Evolutionary conservation across 2,329 filamentous ascomycete genomes (phyloP).

Genomic region (Fusarium pseudoanthophilum): DNA sequence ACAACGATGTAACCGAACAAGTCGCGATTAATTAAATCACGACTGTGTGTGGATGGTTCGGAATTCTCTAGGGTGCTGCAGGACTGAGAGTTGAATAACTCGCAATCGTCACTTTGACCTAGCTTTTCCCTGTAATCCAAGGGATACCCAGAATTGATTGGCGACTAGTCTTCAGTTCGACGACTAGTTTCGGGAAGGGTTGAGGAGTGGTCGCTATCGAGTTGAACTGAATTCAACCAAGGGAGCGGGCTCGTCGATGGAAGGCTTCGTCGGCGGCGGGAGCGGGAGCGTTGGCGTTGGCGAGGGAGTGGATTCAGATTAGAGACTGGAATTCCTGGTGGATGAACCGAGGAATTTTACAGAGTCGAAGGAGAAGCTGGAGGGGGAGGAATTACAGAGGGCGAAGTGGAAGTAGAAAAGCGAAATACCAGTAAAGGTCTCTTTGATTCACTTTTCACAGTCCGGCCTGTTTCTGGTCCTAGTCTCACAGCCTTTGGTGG

Average conservation of each 20-base stretch:
- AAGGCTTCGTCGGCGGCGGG: slow-evolving; percentile 34
- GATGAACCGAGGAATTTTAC: slow-evolving; percentile 57
- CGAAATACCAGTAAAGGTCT: slow-evolving; percentile 56
- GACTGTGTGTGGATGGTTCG: slow-evolving; percentile 1
- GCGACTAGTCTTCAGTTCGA: slow-evolving; percentile 28
- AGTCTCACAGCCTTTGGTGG: slow-evolving; percentile 44
- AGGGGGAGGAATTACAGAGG: slow-evolving; percentile 33
- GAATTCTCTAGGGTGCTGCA: slow-evolving; percentile 14
- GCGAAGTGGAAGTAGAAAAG: slow-evolving; percentile 41
- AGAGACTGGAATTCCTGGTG: slow-evolving; percentile 53
- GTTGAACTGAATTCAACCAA: slow-evolving; percentile 31
- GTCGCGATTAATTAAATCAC: slow-evolving; percentile 20
- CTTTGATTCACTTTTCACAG: slow-evolving; percentile 47
- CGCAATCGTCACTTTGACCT: slow-evolving; percentile 30
- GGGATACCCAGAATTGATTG: slow-evolving; percentile 51
- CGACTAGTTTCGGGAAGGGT: slow-evolving; percentile 51
- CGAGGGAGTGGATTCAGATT: slow-evolving; percentile 38
- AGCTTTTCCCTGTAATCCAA: slow-evolving; percentile 40
- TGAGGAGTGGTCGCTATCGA: slow-evolving; percentile 45
- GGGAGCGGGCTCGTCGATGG: slow-evolving; percentile 47
- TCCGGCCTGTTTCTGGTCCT: slow-evolving; percentile 40
- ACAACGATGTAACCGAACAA: slow-evolving; percentile 10
- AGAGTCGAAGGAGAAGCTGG: slow-evolving; percentile 36
- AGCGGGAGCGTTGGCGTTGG: slow-evolving; percentile 18
- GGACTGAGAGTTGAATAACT: slow-evolving; percentile 25